Evolutionary conservation across 495 filamentous ascomycete species (phyloP).

Genomic region (Aspergillus mulundensis): DNA sequence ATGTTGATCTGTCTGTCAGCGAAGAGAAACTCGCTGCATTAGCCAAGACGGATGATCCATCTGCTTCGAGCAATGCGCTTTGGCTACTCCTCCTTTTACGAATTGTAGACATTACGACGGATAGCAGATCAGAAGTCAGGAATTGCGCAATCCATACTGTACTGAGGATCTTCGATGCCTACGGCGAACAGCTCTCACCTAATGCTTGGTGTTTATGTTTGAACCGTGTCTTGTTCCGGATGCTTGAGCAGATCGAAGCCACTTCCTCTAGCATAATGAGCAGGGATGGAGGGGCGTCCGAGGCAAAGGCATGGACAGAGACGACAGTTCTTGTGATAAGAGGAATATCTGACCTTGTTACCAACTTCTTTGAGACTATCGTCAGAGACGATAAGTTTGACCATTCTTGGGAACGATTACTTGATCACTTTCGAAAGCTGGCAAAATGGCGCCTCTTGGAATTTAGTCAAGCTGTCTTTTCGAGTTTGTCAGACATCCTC

Average conservation of each 20-base stretch:
- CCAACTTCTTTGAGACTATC: conserved; percentile 61
- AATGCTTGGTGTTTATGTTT: conserved; percentile 83
- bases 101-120: conserved; percentile 70
- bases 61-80: conserved; percentile 52
- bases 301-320: conserved; percentile 63
- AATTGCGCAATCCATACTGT: conserved; percentile 91
- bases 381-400: conserved; percentile 54
- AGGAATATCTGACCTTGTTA: conserved; percentile 63
- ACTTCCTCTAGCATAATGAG: conserved; percentile 18
- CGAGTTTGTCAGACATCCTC: conserved; percentile 62
- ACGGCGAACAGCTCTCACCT: conserved; percentile 72
- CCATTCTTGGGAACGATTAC: conserved; percentile 63
- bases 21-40: conserved; percentile 36
- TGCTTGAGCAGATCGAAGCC: conserved; percentile 52
- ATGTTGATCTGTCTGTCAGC: conserved; percentile 36
- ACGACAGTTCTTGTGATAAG: conserved; percentile 70
- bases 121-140: conserved; percentile 77
- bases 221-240: conserved; percentile 69
- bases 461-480: conserved; percentile 69
- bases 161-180: conserved; percentile 86
- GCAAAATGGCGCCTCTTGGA: conserved; percentile 58
- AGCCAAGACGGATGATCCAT: conserved; percentile 32
- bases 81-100: conserved; percentile 84
- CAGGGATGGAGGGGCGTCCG: conserved; percentile 24
- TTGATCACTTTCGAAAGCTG: conserved; percentile 59